Percentiles rank a stretch among this genome's conserved stretches.
phyloP scores from a whole-genome alignment of 2,329 filamentous ascomycete species.

The Nemania sp. region DNA sequence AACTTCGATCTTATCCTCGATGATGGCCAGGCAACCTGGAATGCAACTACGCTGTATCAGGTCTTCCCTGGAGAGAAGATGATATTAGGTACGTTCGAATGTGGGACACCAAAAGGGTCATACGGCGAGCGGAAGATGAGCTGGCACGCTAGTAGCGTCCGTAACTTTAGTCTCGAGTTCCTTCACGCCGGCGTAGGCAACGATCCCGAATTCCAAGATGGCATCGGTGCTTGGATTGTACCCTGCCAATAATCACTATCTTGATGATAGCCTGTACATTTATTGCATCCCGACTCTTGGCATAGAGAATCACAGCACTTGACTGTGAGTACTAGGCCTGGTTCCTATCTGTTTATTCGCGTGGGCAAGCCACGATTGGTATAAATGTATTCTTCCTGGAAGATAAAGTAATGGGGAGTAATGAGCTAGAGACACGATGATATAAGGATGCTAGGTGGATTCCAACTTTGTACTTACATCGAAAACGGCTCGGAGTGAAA shows the following conservation, averaged over 20 bases:
- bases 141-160: slow-evolving; percentile 48
- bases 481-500: not conserved
- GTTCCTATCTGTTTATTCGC: slow-evolving; percentile 20
- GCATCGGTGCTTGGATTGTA: slow-evolving; percentile 50
- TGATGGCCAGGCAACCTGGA: slow-evolving; percentile 43
- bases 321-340: slow-evolving; percentile 5
- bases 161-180: slow-evolving; percentile 48
- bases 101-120: slow-evolving; percentile 35
- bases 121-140: slow-evolving; percentile 41
- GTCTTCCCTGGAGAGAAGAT: slow-evolving; percentile 47
- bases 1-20: slow-evolving; percentile 43
- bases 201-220: slow-evolving; percentile 46
- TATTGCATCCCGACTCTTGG: slow-evolving; percentile 19
- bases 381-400: slow-evolving; percentile 26
- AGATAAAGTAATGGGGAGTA: slow-evolving; percentile 36
- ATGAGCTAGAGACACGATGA: slow-evolving; percentile 21
- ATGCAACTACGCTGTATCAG: slow-evolving; percentile 47
- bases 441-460: slow-evolving; percentile 2
- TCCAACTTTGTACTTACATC: slow-evolving; percentile 19
- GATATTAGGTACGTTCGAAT: slow-evolving; percentile 49
- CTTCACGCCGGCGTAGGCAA: slow-evolving; percentile 49
- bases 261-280: slow-evolving; percentile 2
- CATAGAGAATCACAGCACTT: slow-evolving; percentile 18
- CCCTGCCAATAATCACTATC: slow-evolving; percentile 41
- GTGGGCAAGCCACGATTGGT: slow-evolving; percentile 29